Conservation (phyloP, 306 rosid genomes). For the apple (Malus domestica) region DNA sequence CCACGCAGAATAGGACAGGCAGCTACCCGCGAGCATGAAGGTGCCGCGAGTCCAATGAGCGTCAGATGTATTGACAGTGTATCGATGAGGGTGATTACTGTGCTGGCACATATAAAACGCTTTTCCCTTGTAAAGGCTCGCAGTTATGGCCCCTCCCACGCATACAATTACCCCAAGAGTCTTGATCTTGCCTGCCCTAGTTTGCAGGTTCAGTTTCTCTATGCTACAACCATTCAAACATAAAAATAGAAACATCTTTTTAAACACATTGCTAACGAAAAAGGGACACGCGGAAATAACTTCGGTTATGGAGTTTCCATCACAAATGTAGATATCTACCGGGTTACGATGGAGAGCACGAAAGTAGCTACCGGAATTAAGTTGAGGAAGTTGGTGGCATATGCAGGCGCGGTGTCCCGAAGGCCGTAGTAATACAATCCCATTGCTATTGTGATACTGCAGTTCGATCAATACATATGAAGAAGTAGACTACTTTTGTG, state of each 20-base stretch:
- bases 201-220: slow-evolving; percentile 28
- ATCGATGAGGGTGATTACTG: not conserved
- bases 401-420: slow-evolving; percentile 61
- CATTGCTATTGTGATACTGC: slow-evolving; percentile 47
- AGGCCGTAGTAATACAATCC: slow-evolving; percentile 58
- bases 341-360: slow-evolving; percentile 26
- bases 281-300: too few species aligned
- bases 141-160: slow-evolving; percentile 47
- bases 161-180: slow-evolving; percentile 41
- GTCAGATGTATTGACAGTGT: not conserved
- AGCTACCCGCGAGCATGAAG: slow-evolving; percentile 35
- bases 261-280: too few species aligned
- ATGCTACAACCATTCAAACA: slow-evolving; percentile 24
- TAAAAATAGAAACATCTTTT: too few species aligned
- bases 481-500: not conserved
- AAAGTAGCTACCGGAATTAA: slow-evolving; percentile 54
- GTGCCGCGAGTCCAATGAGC: slow-evolving; percentile 48
- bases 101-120: slow-evolving; percentile 34
- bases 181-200: slow-evolving; percentile 36
- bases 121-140: slow-evolving; percentile 41
- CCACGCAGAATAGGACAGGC: slow-evolving; percentile 48
- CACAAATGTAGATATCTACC: slow-evolving; percentile 17
- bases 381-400: slow-evolving; percentile 55
- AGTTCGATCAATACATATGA: not conserved
- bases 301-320: too few species aligned